Evolutionary conservation across 306 rosid species (phyloP).

Genomic region (Styphnolobium japonicum): DNA sequence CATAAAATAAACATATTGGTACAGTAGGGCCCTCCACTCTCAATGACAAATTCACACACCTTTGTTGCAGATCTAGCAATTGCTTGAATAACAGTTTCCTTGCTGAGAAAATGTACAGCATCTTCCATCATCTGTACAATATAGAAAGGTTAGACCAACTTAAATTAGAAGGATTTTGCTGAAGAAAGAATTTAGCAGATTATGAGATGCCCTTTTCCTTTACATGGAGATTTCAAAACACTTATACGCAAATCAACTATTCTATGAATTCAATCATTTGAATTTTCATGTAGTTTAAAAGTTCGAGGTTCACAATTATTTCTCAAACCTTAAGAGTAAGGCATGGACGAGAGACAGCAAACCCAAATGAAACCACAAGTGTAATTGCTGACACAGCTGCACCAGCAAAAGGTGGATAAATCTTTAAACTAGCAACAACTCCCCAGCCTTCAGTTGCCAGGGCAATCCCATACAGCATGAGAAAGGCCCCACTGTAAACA

Average conservation of each 20-base stretch:
- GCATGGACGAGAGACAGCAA: constrained; percentile 99
- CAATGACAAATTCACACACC: constrained; percentile 42
- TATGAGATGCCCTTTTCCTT: constrained; percentile 8
- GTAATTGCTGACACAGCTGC: constrained; percentile 98
- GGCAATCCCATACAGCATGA: constrained; percentile 97
- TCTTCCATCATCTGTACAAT: constrained; percentile 88
- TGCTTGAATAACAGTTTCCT: constrained; percentile 93
- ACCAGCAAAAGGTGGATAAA: constrained; percentile 99
- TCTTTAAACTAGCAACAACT: constrained; percentile 94
- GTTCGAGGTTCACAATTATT: background rate
- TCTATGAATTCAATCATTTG: constrained; percentile 1
- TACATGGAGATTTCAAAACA: background rate
- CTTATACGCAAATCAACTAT: too few species aligned
- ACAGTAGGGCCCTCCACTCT: background rate
- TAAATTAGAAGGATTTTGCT: background rate
- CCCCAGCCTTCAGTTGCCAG: constrained; percentile 99
- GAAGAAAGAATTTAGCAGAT: background rate
- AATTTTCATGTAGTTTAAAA: constrained; percentile 10
- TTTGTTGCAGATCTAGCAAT: constrained; percentile 97
- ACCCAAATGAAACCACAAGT: constrained; percentile 95
- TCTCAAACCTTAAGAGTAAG: constrained; percentile 84
- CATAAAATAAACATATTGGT: background rate
- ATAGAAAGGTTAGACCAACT: constrained; percentile 20
- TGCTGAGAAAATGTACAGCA: constrained; percentile 93
- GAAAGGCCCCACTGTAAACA: constrained; percentile 76